phyloP scores from a whole-genome alignment of 2,329 filamentous ascomycete genomes.

The Hypoxylon sp. region DNA sequence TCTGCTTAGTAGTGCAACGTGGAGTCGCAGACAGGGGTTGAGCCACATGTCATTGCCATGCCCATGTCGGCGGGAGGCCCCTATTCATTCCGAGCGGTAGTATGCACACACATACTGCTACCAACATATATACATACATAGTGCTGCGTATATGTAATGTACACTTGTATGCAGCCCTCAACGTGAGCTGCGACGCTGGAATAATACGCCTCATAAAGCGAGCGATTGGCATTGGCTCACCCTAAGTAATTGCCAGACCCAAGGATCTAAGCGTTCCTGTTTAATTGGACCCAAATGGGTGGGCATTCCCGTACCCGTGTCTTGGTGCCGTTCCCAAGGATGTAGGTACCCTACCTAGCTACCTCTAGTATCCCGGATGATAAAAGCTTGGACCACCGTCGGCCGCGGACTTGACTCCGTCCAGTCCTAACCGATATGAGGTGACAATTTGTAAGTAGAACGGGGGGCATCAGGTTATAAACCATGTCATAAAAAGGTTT shows the following conservation, averaged over 20 bases:
- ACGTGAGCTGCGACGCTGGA: conserved; percentile 27
- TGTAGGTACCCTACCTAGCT: no score
- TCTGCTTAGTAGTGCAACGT: conserved; percentile 35
- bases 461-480: not conserved
- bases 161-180: conserved; percentile 32
- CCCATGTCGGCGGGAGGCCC: conserved; percentile 35
- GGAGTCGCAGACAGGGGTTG: conserved; percentile 40
- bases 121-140: no score
- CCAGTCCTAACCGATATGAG: conserved; percentile 1
- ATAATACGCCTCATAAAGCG: conserved; percentile 22
- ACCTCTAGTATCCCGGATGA: not conserved
- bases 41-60: conserved; percentile 39
- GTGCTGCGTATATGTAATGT: no score
- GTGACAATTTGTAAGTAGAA: not conserved
- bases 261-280: conserved; percentile 20
- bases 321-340: not conserved
- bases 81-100: conserved; percentile 27
- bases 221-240: conserved; percentile 26
- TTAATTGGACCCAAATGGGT: conserved; percentile 36
- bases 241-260: conserved; percentile 8
- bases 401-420: conserved; percentile 5
- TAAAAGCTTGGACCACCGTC: conserved; percentile 17
- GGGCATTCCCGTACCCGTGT: conserved; percentile 25
- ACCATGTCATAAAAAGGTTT: not conserved
- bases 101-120: conserved; percentile 11